Base-by-base conservation (phyloP, 2,329 filamentous ascomycete genomes). In the Colletotrichum karsti region DNA sequence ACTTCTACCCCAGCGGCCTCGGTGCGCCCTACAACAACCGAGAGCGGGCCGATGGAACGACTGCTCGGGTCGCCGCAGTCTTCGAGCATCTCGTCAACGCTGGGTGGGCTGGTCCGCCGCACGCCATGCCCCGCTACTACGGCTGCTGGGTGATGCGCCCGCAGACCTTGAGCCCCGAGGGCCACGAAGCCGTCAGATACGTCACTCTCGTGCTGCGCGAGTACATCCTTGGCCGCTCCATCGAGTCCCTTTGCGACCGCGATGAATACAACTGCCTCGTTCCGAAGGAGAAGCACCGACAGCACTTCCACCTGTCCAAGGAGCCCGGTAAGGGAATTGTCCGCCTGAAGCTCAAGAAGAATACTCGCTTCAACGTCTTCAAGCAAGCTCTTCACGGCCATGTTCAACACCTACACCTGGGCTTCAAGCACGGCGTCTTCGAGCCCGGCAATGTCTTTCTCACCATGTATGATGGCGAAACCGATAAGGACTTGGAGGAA, bases 231-330 rank as follows among this genome's bases (percentile, higher is more conserved):
- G 37, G 37, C 37, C 37, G 18, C 18, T 41, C 37, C 15, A 41
- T 41, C 37, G 37, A 41, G 37, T 13, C 37, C 18, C 37, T 41
- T n/a, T 41, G 37, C 18, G 13, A 41, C 18, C 15, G 37, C 13
- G 42, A 46, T 18, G 20, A 46, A 12, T 20, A 46, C 22, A 7
- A 9, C 2, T 88, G 87, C 70, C 76, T 91, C 72, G 88, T 87
- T 1, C 42, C 42, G n/a, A n/a, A n/a, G n/a, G n/a, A n/a, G n/a
- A n/a, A n/a, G n/a, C n/a, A n/a, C 13, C 22, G 18, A 4, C 9
- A 46, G 18, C 12, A 7, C 42, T 46, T 46, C 22, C 42, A 46
- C 42, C 12, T 9, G 18, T 46, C 42, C 42, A 13, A 20, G 9
- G 20, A 46, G 12, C 18, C 42, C 7, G 42, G 22, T 9, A 13